Conservation (phyloP, 306 rosid genomes). For the Sophora flavescens region DNA sequence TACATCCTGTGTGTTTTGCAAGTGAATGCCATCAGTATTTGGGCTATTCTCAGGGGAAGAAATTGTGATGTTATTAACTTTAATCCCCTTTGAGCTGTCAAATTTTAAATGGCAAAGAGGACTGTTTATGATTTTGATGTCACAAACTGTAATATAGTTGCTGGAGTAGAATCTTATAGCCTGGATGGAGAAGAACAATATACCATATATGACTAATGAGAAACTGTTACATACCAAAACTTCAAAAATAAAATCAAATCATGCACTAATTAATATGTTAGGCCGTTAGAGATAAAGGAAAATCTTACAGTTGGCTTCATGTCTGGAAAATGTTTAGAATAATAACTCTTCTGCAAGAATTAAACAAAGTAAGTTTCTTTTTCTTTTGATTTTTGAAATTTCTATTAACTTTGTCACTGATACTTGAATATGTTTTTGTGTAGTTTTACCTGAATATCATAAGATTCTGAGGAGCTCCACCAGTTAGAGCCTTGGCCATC, state of each 20-base stretch:
- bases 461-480: slow-evolving; percentile 63
- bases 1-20: slow-evolving; percentile 86
- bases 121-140: slow-evolving; percentile 78
- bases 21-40: slow-evolving; percentile 94
- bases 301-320: slow-evolving; percentile 84
- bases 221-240: neutral
- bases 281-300: neutral
- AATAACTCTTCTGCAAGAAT: slow-evolving; percentile 62
- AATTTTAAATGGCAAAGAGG: slow-evolving; percentile 93
- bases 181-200: slow-evolving; percentile 56
- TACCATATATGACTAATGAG: slow-evolving; percentile 23
- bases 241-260: neutral
- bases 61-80: slow-evolving; percentile 73
- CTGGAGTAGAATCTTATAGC: slow-evolving; percentile 89
- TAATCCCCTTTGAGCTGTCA: slow-evolving; percentile 73
- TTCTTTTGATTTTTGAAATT: neutral
- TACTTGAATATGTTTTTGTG: neutral
- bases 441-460: slow-evolving; percentile 54
- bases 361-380: slow-evolving; percentile 19
- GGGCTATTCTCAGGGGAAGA: slow-evolving; percentile 85
- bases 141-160: slow-evolving; percentile 61
- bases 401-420: slow-evolving; percentile 4
- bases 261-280: neutral
- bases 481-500: slow-evolving; percentile 88
- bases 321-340: slow-evolving; percentile 54